Evolutionary conservation across 495 filamentous ascomycete species (phyloP).

Genomic region (Hypoxylon rickii): DNA sequence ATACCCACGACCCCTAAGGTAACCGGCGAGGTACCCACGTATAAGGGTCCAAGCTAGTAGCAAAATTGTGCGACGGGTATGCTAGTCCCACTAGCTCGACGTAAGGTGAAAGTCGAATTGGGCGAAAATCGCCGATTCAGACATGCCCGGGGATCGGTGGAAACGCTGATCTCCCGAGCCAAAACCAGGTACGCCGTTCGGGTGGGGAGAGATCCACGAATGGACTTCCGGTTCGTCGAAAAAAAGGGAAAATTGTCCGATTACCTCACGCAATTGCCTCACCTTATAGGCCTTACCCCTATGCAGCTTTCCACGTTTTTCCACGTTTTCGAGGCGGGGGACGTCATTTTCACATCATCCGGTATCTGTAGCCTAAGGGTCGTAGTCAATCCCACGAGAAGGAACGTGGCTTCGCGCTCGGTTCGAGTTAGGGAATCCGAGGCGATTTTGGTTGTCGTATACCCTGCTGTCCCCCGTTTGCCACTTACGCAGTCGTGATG

Average conservation of each 20-base stretch:
- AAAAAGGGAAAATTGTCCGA: conserved; percentile 27
- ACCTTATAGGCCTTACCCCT: conserved; percentile 4
- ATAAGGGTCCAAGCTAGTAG: no score
- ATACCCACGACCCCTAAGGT: no score
- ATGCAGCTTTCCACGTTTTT: background rate
- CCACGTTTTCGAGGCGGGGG: background rate
- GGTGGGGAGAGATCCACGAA: conserved; percentile 9
- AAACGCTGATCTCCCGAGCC: conserved; percentile 17
- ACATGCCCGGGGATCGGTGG: conserved; percentile 2
- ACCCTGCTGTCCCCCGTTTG: background rate
- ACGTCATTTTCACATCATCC: conserved; percentile 19
- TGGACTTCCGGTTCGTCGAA: background rate
- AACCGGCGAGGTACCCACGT: no score
- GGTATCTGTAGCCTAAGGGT: conserved; percentile 11
- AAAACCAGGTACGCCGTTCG: conserved; percentile 10
- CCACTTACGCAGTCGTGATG: conserved; percentile 4
- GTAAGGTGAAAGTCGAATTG: background rate
- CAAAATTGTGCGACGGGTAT: conserved; percentile 31
- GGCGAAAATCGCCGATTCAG: conserved; percentile 38
- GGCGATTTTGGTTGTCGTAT: conserved; percentile 1
- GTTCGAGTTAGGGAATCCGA: conserved; percentile 15
- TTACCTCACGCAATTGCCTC: background rate
- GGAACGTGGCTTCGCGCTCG: background rate
- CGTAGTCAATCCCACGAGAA: conserved; percentile 7
- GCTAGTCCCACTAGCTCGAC: conserved; percentile 13